These are phyloP conservation scores for Helianthus tuberosus DNA, from an alignment of 129 eudicot genomes.

Conservation along the genomic window DNA sequence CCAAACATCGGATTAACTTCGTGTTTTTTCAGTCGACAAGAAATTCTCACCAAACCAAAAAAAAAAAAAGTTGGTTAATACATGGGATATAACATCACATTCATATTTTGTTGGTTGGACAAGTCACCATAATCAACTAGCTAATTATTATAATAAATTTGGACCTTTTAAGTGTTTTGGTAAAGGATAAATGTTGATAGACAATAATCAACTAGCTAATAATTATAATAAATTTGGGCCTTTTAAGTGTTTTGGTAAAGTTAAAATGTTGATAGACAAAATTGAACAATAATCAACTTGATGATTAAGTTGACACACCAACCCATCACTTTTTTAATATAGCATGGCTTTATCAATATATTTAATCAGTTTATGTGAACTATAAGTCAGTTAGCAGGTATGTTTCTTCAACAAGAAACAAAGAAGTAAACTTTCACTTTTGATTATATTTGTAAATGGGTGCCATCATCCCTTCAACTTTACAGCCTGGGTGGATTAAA, in stretches of 20 bases:
- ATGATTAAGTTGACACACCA: background rate
- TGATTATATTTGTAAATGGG: background rate
- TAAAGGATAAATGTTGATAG: background rate
- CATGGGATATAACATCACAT: background rate
- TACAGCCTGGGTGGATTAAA: background rate
- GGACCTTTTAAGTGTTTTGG: background rate
- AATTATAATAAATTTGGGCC: background rate
- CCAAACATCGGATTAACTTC: background rate
- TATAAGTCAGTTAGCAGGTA: background rate
- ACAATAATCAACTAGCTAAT: background rate
- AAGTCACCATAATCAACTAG: conserved; percentile 1
- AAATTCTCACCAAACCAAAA: background rate
- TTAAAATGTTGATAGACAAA: no score
- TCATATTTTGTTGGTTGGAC: conserved; percentile 9
- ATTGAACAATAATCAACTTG: background rate
- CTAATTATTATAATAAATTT: background rate
- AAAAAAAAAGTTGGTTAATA: background rate
- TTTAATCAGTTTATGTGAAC: background rate
- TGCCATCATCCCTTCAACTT: conserved; percentile 9
- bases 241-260: background rate
- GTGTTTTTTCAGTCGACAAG: background rate
- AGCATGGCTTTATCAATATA: background rate
- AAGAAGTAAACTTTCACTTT: conserved; percentile 5
- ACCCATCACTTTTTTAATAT: background rate
- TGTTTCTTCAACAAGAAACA: background rate